Percentiles rank a stretch among this genome's conserved stretches.
Evolutionary conservation across 2,329 filamentous ascomycete genomes (phyloP).

Genomic region (Penicillium glabrum): DNA sequence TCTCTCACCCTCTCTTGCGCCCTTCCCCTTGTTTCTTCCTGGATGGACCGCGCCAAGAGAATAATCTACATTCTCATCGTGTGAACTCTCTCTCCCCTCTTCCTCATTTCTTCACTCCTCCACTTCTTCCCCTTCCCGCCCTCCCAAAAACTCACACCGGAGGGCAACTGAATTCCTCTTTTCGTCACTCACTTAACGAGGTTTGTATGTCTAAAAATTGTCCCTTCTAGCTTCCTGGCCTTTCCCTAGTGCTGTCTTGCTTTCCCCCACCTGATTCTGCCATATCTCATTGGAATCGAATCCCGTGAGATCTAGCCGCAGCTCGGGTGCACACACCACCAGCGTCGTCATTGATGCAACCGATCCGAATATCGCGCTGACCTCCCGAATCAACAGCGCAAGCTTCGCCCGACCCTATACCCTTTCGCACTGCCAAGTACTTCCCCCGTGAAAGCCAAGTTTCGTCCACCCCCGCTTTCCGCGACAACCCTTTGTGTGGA

Average conservation of each 20-base stretch:
- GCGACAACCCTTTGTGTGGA: slow-evolving; percentile 14
- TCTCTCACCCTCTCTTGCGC: slow-evolving; percentile 1
- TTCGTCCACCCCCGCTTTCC: neutral
- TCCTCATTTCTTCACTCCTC: slow-evolving; percentile 15
- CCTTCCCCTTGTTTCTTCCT: neutral
- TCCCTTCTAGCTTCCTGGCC: neutral
- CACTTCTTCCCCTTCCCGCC: neutral
- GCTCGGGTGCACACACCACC: slow-evolving; percentile 14
- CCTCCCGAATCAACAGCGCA: slow-evolving; percentile 14
- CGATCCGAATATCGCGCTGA: slow-evolving; percentile 16
- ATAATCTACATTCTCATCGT: slow-evolving; percentile 3
- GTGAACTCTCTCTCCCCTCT: slow-evolving; percentile 4
- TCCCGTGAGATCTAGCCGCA: slow-evolving; percentile 12
- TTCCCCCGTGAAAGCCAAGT: slow-evolving; percentile 2
- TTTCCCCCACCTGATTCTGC: neutral
- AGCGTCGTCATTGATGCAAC: slow-evolving; percentile 20
- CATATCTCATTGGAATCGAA: neutral
- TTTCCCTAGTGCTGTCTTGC: neutral
- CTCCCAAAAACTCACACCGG: slow-evolving; percentile 31
- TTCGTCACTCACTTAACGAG: neutral
- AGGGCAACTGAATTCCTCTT: neutral
- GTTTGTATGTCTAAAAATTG: neutral
- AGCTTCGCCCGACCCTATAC: slow-evolving; percentile 16
- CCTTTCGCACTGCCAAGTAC: neutral
- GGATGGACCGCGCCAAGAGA: slow-evolving; percentile 4